These are phyloP conservation scores for Novakomyces olei DNA, from an alignment of 805 yeast genomes.

Conservation along the genomic window DNA sequence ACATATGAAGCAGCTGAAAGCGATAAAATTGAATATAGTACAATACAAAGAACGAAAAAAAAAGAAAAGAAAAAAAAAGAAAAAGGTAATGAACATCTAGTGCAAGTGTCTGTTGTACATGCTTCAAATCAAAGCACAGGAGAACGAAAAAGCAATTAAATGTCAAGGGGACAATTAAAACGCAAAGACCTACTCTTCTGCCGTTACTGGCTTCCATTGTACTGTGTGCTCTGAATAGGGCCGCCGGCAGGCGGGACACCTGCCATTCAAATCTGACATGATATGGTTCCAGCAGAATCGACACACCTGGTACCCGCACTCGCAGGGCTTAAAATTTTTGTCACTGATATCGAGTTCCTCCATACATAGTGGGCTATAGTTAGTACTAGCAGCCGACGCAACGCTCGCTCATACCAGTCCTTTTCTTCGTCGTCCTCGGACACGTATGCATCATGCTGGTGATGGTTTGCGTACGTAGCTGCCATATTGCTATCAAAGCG, in stretches of 20 bases:
- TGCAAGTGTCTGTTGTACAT: no score
- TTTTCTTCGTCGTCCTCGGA: constrained; percentile 4
- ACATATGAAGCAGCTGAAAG: no score
- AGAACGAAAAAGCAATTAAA: background rate
- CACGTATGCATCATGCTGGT: constrained; percentile 1
- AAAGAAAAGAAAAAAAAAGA: no score
- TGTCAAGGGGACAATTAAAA: background rate
- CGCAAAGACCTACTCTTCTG: constrained; percentile 36
- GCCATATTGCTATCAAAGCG: no score
- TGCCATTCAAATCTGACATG: constrained; percentile 75
- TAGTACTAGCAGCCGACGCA: background rate
- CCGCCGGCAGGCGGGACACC: constrained; percentile 95
- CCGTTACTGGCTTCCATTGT: constrained; percentile 58
- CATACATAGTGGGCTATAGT: constrained; percentile 67
- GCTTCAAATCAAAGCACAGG: no score
- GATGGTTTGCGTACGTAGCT: no score
- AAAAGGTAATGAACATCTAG: no score
- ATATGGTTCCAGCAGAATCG: constrained; percentile 96
- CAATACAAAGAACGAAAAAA: no score
- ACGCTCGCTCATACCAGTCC: constrained; percentile 2
- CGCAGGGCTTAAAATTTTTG: constrained; percentile 95
- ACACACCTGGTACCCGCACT: constrained; percentile 91
- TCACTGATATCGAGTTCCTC: constrained; percentile 96
- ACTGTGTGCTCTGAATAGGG: constrained; percentile 82
- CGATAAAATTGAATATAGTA: no score